Evolutionary conservation across 352 stramenopile genomes (phyloP).

Genomic region (Phytopythium cucurbitacearum): DNA sequence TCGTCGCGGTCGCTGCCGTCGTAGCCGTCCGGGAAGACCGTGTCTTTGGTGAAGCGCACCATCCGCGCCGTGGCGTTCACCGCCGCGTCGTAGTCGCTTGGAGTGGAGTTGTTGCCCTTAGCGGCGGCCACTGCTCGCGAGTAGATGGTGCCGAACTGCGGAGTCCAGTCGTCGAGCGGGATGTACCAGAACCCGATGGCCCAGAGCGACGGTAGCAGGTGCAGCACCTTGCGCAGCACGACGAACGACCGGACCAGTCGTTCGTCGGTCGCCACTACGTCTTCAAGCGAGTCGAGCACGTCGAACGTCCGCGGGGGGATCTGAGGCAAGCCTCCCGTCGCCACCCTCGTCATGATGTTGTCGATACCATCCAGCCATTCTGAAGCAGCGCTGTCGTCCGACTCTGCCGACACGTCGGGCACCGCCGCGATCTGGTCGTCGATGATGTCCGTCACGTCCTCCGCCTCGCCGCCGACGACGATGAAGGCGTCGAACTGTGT

Average conservation of each 20-base stretch:
- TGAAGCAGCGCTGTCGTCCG: slow-evolving; percentile 10
- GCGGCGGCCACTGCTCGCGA: slow-evolving; percentile 15
- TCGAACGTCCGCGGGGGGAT: slow-evolving; percentile 29
- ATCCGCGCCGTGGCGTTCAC: slow-evolving; percentile 49
- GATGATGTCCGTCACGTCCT: slow-evolving; percentile 18
- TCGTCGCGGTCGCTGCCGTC: slow-evolving; percentile 21
- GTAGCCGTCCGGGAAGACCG: slow-evolving; percentile 39
- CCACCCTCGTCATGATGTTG: slow-evolving; percentile 40
- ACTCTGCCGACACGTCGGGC: slow-evolving; percentile 18
- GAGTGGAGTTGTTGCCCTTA: slow-evolving; percentile 13
- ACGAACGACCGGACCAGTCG: slow-evolving; percentile 17
- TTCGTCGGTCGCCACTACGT: slow-evolving; percentile 14
- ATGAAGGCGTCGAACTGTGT: neutral
- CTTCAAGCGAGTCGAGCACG: slow-evolving; percentile 29
- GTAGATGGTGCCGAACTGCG: slow-evolving; percentile 26
- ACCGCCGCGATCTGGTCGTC: slow-evolving; percentile 31
- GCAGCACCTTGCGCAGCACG: slow-evolving; percentile 26
- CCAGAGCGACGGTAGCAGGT: slow-evolving; percentile 44
- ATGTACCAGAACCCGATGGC: slow-evolving; percentile 49
- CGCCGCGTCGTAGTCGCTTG: slow-evolving; percentile 22
- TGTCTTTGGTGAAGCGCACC: slow-evolving; percentile 70
- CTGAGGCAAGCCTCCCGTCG: slow-evolving; percentile 26
- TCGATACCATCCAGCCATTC: slow-evolving; percentile 32
- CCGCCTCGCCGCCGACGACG: neutral
- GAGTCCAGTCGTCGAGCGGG: slow-evolving; percentile 29